Base-by-base conservation (phyloP, 306 rosid genomes). In the Acacia confusa region DNA sequence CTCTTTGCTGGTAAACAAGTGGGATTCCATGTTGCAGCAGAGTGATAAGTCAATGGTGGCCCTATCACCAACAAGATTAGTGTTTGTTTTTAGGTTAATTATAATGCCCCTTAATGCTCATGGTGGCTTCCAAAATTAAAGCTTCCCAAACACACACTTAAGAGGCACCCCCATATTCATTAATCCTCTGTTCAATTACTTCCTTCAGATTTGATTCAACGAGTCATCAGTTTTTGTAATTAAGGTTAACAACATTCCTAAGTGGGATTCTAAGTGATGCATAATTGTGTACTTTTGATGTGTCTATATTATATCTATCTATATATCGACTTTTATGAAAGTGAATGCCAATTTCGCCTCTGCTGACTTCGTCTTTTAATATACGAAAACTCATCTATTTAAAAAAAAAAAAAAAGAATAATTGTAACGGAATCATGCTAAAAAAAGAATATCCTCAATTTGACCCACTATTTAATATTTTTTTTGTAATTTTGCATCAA, bases 1-100 rank as follows among this genome's bases (percentile, higher is more conserved):
- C 32, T 68, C 47, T 57, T 57, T 58, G 47, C 41, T 20, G 11
- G 61, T 78, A 78, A 79, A 74, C 87, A 87, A 87, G 85, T 91
- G 85, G 86, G 88, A 74, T 64, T 78, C 83, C 95, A 91, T 82
- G 79, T 79, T 83, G 78, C 75, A 63, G 36, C 43, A 55, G 57
- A 75, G 69, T 75, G 74, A 89, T 90, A 89, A 82, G 92, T 84
- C 83, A 75, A 52, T 83, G 61, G 48, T 17, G 84, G 71, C 19
- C 87, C 82, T 81, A 86, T 72, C 61, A 63, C 36, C 50, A n/a
- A 69, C 34, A 73, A 81, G 78, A 79, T 63, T 82, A 85, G 87
- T 88, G 87, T 78, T 72, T 79, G 36, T 77, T 65, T 65, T 85
- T 75, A 83, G 60, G 86, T 79, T 52, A 17, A 55, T 20, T 57